Conservation (phyloP, 495 filamentous ascomycete genomes). For the Neurospora sp. region DNA sequence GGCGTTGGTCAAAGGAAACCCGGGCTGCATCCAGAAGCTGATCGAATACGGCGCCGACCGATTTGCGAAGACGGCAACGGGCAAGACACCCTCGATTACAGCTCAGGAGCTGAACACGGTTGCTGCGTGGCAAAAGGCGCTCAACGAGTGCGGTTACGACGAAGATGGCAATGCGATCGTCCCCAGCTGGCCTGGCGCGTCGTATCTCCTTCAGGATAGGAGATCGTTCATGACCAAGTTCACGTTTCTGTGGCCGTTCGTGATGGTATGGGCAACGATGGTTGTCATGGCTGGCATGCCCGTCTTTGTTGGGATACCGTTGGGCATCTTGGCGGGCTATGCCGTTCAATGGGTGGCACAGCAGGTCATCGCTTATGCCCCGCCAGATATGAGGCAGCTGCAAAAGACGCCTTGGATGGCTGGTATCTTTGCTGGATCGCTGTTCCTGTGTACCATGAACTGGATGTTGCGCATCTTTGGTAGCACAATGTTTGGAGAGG, state of each 20-base stretch:
- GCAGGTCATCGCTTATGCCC: slow-evolving; percentile 68
- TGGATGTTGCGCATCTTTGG: slow-evolving; percentile 69
- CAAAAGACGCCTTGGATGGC: slow-evolving; percentile 88
- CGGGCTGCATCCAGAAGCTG: slow-evolving; percentile 78
- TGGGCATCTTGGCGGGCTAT: slow-evolving; percentile 54
- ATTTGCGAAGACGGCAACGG: slow-evolving; percentile 74
- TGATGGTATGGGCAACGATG: slow-evolving; percentile 58
- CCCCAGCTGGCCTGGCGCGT: slow-evolving; percentile 47
- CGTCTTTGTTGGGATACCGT: slow-evolving; percentile 64
- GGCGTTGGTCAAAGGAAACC: slow-evolving; percentile 86
- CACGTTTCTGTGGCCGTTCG: slow-evolving; percentile 82
- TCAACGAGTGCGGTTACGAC: slow-evolving; percentile 78
- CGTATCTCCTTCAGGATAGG: slow-evolving; percentile 58
- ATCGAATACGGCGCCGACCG: slow-evolving; percentile 91
- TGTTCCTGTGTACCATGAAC: slow-evolving; percentile 72
- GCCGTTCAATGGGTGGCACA: slow-evolving; percentile 69
- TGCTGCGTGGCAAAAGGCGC: slow-evolving; percentile 70
- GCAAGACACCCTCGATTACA: slow-evolving; percentile 75
- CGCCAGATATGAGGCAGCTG: slow-evolving; percentile 73
- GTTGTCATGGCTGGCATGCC: slow-evolving; percentile 64
- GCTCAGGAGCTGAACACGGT: slow-evolving; percentile 84
- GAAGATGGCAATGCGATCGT: slow-evolving; percentile 60
- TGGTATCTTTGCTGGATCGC: slow-evolving; percentile 80
- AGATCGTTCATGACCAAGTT: slow-evolving; percentile 67
- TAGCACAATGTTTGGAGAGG: slow-evolving; percentile 34